Percentiles rank a stretch among this genome's conserved stretches.
Conservation (phyloP, 257 asterid species). For the Datura wrightii region DNA sequence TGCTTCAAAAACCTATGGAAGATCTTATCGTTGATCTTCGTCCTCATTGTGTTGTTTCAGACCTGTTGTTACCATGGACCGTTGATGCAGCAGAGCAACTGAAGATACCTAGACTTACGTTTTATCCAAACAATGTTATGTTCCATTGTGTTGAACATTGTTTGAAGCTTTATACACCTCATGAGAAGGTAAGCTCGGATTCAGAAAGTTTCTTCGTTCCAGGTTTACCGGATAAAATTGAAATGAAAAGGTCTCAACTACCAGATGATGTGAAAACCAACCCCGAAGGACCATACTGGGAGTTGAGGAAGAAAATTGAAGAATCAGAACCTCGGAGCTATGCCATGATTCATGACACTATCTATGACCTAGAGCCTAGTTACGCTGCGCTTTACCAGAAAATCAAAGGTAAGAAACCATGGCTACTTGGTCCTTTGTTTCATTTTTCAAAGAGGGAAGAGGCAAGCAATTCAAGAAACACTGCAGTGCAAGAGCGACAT, state of each 20-base stretch:
- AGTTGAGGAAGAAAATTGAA: neutral
- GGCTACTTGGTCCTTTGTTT: conserved; percentile 45
- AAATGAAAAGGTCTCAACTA: conserved; percentile 39
- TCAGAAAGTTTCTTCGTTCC: conserved; percentile 39
- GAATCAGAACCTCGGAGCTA: conserved; percentile 38
- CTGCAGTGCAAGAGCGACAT: neutral
- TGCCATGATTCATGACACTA: conserved; percentile 35
- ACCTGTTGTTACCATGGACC: conserved; percentile 46
- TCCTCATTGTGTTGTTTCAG: conserved; percentile 44
- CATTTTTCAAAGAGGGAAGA: conserved; percentile 30
- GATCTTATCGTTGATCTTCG: neutral
- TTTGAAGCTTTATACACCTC: conserved; percentile 35
- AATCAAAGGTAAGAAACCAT: conserved; percentile 30
- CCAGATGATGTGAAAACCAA: conserved; percentile 12
- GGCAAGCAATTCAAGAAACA: neutral
- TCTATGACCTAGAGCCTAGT: conserved; percentile 37
- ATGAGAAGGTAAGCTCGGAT: conserved; percentile 40
- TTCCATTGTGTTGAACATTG: conserved; percentile 34
- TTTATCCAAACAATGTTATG: conserved; percentile 29
- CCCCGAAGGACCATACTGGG: neutral
- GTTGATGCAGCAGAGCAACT: conserved; percentile 38
- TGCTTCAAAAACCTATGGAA: conserved; percentile 36
- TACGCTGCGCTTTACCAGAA: conserved; percentile 34
- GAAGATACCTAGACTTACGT: conserved; percentile 43
- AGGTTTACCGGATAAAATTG: conserved; percentile 37